Conservation (phyloP, 371 early-diverging fungal genomes). For the Aphelidium insulamus region DNA sequence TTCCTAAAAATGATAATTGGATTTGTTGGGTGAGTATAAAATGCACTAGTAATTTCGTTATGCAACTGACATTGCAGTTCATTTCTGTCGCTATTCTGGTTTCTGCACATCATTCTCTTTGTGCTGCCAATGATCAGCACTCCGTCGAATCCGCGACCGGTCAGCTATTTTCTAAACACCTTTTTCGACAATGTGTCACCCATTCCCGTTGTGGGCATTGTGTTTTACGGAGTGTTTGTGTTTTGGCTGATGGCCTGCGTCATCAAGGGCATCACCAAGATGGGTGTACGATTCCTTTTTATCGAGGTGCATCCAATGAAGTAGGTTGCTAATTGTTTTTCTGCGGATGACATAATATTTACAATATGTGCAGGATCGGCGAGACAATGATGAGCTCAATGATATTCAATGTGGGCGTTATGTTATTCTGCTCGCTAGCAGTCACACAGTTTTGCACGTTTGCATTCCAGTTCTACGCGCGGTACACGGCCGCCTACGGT, state of each 20-base stretch:
- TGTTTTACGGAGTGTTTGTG: slow-evolving; percentile 19
- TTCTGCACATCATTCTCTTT: slow-evolving; percentile 21
- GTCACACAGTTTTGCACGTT: slow-evolving; percentile 25
- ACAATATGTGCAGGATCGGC: slow-evolving; percentile 11
- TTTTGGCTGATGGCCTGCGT: slow-evolving; percentile 26
- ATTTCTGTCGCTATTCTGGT: slow-evolving; percentile 19
- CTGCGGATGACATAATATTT: not conserved
- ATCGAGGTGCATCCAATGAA: slow-evolving; percentile 22
- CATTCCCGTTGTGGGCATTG: slow-evolving; percentile 24
- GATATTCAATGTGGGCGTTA: slow-evolving; percentile 27
- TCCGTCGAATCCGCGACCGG: no score
- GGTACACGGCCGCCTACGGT: slow-evolving; percentile 18
- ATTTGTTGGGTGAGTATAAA: slow-evolving; percentile 14
- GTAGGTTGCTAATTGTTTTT: slow-evolving; percentile 7
- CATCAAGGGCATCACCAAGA: slow-evolving; percentile 21
- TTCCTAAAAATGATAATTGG: slow-evolving; percentile 12
- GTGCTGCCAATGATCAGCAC: slow-evolving; percentile 7
- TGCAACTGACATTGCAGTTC: slow-evolving; percentile 3
- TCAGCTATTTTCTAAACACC: slow-evolving; percentile 25
- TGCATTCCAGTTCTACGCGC: slow-evolving; percentile 19
- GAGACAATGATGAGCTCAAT: slow-evolving; percentile 28
- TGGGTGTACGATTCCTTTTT: slow-evolving; percentile 27
- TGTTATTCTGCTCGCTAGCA: slow-evolving; percentile 19
- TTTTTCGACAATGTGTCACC: slow-evolving; percentile 11
- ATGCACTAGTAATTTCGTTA: no score